Evolutionary conservation across 2,329 filamentous ascomycete species (phyloP).

Genomic region (Fusarium foetens): DNA sequence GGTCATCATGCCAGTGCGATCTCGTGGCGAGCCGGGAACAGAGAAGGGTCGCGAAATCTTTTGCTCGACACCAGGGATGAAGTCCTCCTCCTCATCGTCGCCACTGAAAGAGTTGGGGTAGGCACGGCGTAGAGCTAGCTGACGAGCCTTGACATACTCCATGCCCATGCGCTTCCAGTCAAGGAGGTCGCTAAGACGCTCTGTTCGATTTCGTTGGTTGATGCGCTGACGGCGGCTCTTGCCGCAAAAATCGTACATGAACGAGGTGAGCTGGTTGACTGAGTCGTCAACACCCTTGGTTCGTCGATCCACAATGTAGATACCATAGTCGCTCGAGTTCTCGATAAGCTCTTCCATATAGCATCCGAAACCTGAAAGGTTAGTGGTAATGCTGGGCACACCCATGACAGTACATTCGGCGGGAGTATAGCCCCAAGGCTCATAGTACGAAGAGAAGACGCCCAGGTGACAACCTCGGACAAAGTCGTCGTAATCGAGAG

Average conservation of each 20-base stretch:
- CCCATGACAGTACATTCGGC: conserved; percentile 99
- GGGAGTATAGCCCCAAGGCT: conserved; percentile 98
- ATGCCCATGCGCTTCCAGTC: conserved; percentile 99
- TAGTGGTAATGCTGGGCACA: conserved; percentile 97
- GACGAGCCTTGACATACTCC: conserved; percentile 98
- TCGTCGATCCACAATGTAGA: conserved; percentile 97
- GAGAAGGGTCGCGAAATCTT: conserved; percentile 97
- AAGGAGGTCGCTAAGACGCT: conserved; percentile 91
- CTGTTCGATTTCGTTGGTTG: conserved; percentile 97
- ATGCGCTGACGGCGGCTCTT: conserved; percentile 97
- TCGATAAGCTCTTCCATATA: conserved; percentile 99
- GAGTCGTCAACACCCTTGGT: conserved; percentile 97
- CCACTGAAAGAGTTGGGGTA: conserved; percentile 88
- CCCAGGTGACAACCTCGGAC: conserved; percentile 96
- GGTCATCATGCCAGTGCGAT: conserved; percentile 97
- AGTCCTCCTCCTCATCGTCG: conserved; percentile 85
- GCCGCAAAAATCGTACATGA: conserved; percentile 90
- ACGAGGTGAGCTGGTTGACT: conserved; percentile 88
- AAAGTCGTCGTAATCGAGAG: conserved; percentile 98
- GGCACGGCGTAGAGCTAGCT: conserved; percentile 88
- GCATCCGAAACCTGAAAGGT: conserved; percentile 96
- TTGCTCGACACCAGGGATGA: conserved; percentile 90
- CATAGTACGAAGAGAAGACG: conserved; percentile 97
- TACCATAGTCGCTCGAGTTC: conserved; percentile 97
- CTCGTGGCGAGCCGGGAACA: conserved; percentile 90